Conservation (phyloP, 2,329 filamentous ascomycete species). For the Xylariaceae sp. region DNA sequence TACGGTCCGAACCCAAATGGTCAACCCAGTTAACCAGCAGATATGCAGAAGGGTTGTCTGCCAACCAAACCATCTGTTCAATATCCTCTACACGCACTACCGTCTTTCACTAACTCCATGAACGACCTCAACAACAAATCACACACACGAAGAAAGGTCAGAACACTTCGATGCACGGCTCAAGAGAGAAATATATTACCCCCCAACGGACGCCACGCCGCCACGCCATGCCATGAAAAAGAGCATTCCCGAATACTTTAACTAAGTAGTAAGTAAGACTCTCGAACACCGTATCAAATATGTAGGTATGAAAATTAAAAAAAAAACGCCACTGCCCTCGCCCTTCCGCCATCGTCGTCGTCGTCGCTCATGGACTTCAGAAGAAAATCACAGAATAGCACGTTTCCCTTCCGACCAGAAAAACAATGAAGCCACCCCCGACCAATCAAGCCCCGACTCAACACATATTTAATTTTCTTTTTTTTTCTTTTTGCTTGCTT, state of each 20-base stretch:
- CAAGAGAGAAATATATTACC: constrained; percentile 10
- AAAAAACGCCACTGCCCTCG: constrained; percentile 4
- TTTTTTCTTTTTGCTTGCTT: not conserved
- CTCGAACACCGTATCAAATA: not conserved
- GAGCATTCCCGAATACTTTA: no score
- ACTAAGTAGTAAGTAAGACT: not conserved
- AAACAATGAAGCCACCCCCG: no score
- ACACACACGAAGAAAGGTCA: no score
- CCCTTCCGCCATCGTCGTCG: constrained; percentile 9
- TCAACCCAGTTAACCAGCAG: no score
- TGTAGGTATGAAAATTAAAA: no score
- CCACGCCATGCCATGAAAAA: constrained; percentile 13
- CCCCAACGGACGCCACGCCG: constrained; percentile 16
- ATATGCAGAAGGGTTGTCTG: no score
- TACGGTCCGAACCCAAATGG: no score
- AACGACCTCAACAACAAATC: no score
- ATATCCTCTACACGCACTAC: no score
- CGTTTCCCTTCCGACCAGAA: not conserved
- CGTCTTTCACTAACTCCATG: no score
- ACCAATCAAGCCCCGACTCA: not conserved
- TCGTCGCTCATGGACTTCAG: constrained; percentile 19
- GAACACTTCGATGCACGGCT: no score
- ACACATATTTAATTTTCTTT: not conserved
- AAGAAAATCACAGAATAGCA: not conserved
- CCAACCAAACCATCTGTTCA: no score